A percentile compares a stretch with the other conserved stretches of the same genome.
Evolutionary conservation across 306 rosid genomes (phyloP).

Genomic region (Medicago lupulina): DNA sequence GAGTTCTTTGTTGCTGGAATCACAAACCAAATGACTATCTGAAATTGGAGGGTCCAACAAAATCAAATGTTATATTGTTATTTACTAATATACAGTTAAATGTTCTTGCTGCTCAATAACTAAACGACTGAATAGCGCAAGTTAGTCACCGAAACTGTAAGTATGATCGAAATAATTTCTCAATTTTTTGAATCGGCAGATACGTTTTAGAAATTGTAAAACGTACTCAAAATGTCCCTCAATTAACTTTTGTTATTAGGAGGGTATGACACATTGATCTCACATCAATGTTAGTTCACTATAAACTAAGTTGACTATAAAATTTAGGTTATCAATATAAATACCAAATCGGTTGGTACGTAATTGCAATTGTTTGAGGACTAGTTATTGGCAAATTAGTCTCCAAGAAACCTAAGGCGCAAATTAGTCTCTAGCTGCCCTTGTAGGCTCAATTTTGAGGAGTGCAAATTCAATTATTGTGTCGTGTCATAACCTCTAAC

Average conservation of each 20-base stretch:
- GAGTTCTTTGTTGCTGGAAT: slow-evolving; percentile 63
- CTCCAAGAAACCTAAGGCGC: too few relatives aligned
- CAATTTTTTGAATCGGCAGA: too few relatives aligned
- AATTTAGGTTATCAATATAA: too few relatives aligned
- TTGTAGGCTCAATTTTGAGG: neutral
- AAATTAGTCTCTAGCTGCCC: too few relatives aligned
- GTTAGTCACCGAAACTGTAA: neutral
- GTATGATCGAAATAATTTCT: too few relatives aligned
- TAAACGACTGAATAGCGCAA: neutral
- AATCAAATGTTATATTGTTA: neutral
- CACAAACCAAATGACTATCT: slow-evolving; percentile 82
- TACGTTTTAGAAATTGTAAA: too few relatives aligned
- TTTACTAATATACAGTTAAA: neutral
- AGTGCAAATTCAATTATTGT: too few relatives aligned
- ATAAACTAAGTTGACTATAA: too few relatives aligned
- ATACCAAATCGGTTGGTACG: too few relatives aligned
- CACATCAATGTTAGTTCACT: too few relatives aligned
- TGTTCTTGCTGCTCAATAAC: neutral
- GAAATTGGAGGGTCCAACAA: slow-evolving; percentile 25
- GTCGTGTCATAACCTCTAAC: neutral
- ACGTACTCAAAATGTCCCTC: neutral
- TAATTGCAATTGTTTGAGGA: too few relatives aligned
- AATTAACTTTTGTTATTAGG: neutral
- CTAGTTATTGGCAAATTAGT: too few relatives aligned
- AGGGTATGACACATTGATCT: neutral